Conservation (phyloP, 306 rosid species). For the Prunus fruticosa region DNA sequence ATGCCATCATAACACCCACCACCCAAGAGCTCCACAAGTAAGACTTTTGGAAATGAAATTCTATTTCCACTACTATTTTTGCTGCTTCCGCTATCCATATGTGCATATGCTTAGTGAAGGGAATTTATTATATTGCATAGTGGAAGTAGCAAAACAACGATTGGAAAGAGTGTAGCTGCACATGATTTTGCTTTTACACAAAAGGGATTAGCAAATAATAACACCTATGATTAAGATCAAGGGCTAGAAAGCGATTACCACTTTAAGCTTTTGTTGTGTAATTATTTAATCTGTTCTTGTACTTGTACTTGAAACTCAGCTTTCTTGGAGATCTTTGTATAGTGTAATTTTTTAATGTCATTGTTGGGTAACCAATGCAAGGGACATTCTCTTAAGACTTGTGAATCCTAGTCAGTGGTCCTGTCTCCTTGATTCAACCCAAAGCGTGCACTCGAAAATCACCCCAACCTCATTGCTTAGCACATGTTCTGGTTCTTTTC, state of each 20-base stretch:
- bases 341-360: conserved; percentile 8
- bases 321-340: conserved; percentile 40
- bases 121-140: conserved; percentile 11
- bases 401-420: conserved; percentile 65
- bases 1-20: conserved; percentile 25
- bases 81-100: conserved; percentile 15
- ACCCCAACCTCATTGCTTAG: conserved; percentile 64
- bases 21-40: conserved; percentile 24
- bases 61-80: conserved; percentile 11
- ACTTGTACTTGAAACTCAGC: conserved; percentile 26
- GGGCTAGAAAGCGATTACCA: conserved; percentile 49
- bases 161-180: conserved; percentile 14
- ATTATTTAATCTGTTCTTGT: conserved; percentile 35
- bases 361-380: conserved; percentile 50
- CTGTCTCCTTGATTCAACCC: conserved; percentile 93
- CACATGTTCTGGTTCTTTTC: conserved; percentile 68
- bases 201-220: conserved; percentile 61
- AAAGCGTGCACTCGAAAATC: conserved; percentile 89
- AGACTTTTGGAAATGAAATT: background rate
- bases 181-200: conserved; percentile 25
- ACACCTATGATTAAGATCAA: conserved; percentile 73
- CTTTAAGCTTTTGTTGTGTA: conserved; percentile 20
- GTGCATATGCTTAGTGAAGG: conserved; percentile 22
- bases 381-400: conserved; percentile 72
- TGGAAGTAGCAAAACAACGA: conserved; percentile 20